Evolutionary conservation across 2,329 filamentous ascomycete species (phyloP), one percentile per base, ranked within the genome.

Genomic region (Sphaerostilbella broomeana): DNA sequence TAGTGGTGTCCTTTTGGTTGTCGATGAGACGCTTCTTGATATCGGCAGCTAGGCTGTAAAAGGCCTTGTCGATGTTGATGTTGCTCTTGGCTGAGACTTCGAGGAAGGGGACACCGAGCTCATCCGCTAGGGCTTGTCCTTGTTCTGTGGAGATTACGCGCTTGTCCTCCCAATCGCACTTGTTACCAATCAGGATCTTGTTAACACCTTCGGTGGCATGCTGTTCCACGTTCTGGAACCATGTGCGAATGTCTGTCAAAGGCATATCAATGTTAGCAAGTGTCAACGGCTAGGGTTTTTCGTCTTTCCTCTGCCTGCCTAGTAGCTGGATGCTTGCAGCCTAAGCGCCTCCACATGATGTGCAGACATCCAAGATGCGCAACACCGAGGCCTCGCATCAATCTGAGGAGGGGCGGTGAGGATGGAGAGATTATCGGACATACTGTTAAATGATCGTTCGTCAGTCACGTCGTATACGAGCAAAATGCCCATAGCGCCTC

Each of bases 111-210:
- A 98, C 94, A 58, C 89, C 88, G 45, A 98, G 81, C 67, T 97
- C 92, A 67, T 95, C 85, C 44, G 92, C 92, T 41, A 98, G 78
- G 50, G 83, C 82, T 65, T 98, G 89, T 54, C 92, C 92, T 59
- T 88, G 84, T 63, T 95, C 89, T 44, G 85, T 94, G 35, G 86
- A 88, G 28, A 98, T 85, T 40, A 86, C 88, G 52, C 92, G 84
- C 76, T 97, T 97, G 70, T 98, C 92, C 67, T 97, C 92, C 92
- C 92, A 97, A 68, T 98, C 92, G 70, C 92, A 98, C 71, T 98
- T 98, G 77, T 98, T 98, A 62, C 92, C 92, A 53, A 98, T 95
- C 51, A 98, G 78, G 60, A 98, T 97, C 75, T 97, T 98, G 79
- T 97, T 95, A 60, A 98, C 92, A 57, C 92, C 92, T 69, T 97